phyloP scores from a whole-genome alignment of 192 early-diverging fungal genomes.

The Mortierella antarctica region DNA sequence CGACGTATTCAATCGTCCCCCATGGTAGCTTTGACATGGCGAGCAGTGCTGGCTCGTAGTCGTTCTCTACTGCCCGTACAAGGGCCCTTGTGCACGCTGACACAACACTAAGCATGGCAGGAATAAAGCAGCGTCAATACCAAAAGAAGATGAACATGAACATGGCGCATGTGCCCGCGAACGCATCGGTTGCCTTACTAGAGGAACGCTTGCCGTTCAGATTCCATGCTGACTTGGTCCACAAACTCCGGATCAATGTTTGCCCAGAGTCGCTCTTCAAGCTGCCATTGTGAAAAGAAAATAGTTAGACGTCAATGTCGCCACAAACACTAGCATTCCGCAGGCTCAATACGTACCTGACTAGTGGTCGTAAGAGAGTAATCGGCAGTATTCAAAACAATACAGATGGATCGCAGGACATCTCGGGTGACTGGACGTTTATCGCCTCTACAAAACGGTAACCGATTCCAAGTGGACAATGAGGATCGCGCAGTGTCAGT shows the following conservation, averaged over 20 bases:
- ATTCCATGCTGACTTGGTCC: conserved; percentile 75
- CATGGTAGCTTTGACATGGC: conserved; percentile 84
- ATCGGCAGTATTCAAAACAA: conserved; percentile 94
- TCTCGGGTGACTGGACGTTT: conserved; percentile 70
- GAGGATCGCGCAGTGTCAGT: background rate
- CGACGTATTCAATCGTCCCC: conserved; percentile 86
- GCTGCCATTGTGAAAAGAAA: conserved; percentile 57
- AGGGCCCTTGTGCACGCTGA: conserved; percentile 74
- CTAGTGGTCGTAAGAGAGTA: conserved; percentile 89
- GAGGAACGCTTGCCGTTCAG: conserved; percentile 84
- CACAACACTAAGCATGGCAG: conserved; percentile 56
- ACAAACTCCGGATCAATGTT: conserved; percentile 78
- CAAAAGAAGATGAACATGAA: background rate
- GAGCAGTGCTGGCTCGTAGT: conserved; percentile 75
- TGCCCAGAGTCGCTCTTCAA: conserved; percentile 92
- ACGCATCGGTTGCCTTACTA: conserved; percentile 57
- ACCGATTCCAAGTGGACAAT: background rate
- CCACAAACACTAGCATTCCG: background rate
- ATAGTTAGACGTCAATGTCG: background rate
- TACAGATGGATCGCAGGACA: conserved; percentile 75
- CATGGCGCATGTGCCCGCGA: background rate
- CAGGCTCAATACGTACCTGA: conserved; percentile 61
- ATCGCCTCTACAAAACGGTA: conserved; percentile 61
- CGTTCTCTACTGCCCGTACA: conserved; percentile 72
- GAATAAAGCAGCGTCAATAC: background rate